These are phyloP conservation scores for Nadsonia starkeyi-henricii DNA, from an alignment of 1,139 yeast species.

Conservation along the genomic window DNA sequence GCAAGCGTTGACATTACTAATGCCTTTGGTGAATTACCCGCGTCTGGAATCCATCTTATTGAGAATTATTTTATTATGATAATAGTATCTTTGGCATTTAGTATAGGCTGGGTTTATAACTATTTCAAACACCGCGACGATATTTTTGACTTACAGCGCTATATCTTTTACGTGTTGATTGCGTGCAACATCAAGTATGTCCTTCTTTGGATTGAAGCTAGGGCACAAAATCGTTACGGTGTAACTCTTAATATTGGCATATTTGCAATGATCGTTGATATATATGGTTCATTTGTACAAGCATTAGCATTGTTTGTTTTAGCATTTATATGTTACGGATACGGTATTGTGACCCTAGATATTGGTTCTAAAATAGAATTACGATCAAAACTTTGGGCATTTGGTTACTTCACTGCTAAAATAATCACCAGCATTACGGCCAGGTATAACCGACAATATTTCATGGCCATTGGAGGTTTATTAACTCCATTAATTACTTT, in stretches of 20 bases:
- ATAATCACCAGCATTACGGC: slow-evolving; percentile 51
- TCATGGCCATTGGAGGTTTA: slow-evolving; percentile 31
- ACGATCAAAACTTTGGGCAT: slow-evolving; percentile 66
- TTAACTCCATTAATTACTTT: slow-evolving; percentile 37
- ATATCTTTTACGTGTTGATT: slow-evolving; percentile 27
- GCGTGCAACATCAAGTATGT: neutral
- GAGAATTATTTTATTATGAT: slow-evolving; percentile 83
- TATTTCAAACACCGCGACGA: slow-evolving; percentile 80
- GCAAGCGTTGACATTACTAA: slow-evolving; percentile 72
- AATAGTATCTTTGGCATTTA: slow-evolving; percentile 61
- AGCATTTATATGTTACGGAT: slow-evolving; percentile 77
- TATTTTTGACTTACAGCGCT: slow-evolving; percentile 78
- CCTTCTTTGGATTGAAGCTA: neutral
- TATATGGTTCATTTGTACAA: slow-evolving; percentile 66
- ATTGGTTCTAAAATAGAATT: slow-evolving; percentile 58
- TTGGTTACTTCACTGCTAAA: slow-evolving; percentile 53
- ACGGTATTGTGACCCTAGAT: slow-evolving; percentile 80
- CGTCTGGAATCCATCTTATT: slow-evolving; percentile 79
- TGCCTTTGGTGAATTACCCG: slow-evolving; percentile 81
- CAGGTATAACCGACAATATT: slow-evolving; percentile 39
- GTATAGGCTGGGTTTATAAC: slow-evolving; percentile 70
- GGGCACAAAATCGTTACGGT: neutral
- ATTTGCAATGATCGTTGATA: slow-evolving; percentile 32
- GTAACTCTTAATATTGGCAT: neutral
- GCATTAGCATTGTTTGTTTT: slow-evolving; percentile 82